Evolutionary conservation across 768 basidiomycete genomes (phyloP), one percentile per base, ranked within the genome.

Genomic region (Russula sp.): DNA sequence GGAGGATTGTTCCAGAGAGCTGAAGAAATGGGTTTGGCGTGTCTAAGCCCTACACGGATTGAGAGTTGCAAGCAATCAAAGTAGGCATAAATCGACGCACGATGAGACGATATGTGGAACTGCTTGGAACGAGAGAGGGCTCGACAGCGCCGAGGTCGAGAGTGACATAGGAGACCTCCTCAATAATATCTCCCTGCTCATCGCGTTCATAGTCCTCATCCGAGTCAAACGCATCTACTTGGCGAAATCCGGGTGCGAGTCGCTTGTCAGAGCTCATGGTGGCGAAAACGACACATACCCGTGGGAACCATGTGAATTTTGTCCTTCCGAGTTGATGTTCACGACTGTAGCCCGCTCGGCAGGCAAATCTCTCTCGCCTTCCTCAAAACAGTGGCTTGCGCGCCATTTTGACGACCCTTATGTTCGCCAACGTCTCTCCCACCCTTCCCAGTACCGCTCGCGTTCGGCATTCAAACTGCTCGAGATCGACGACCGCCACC

Each of bases 381-480:
- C 84, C 0, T 81, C 84, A 0, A 77, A 72, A 16, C 71, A 77
- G 55, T 93, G 91, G 91, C 78, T 92, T 13, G 73, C 82, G 1
- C 79, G 91, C 34, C 91, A 93, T 71, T 78, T 73, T 53, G 76
- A 79, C 13, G 91, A 93, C 70, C 88, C 87, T 0, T 90, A 84
- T 70, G 84, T 92, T 35, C 84, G 83, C 68, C 74, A 75, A 56
- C 84, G 87, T 44, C 73, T 76, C 55, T 70, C 77, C 0, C 71
- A 76, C 31, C 67, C 80, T 8, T 70, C 72, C 0, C 69, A 78
- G 11, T 96, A 85, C 73, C 87, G 94, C 31, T 87, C 95, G 0
- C 85, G 96, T 52, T 89, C 93, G 13, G 93, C 94, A 4, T 96
- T 91, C 79, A 98, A 98, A 76, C 84, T 98, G 16, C 73, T 94